These are phyloP conservation scores for Eucalyptus marginata DNA, from an alignment of 345 rosid species.

Conservation along the genomic window DNA sequence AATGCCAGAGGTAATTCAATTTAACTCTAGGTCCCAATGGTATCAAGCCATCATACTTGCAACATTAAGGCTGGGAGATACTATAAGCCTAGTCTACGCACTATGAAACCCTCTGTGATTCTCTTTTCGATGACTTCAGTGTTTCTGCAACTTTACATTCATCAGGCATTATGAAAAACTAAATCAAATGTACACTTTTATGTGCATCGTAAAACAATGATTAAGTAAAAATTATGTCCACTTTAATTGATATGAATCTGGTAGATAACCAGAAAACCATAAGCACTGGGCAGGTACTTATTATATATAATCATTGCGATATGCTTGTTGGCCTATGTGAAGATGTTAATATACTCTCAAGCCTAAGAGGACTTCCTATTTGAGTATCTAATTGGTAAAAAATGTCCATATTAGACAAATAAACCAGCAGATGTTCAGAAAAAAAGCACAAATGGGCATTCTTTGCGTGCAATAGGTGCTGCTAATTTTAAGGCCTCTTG, in stretches of 20 bases:
- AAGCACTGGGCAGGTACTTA: neutral
- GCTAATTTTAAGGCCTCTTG: neutral
- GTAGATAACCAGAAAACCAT: neutral
- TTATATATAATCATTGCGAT: neutral
- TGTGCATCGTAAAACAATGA: neutral
- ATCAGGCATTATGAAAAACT: neutral
- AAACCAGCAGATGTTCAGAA: neutral
- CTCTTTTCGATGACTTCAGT: neutral
- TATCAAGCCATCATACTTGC: neutral
- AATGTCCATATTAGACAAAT: neutral
- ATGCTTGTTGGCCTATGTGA: neutral
- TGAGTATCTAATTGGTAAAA: neutral
- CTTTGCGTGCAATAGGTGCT: neutral
- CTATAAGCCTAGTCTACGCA: neutral
- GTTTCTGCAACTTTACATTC: neutral
- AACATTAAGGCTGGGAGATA: neutral
- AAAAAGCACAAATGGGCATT: neutral
- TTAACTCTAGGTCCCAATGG: slow-evolving; percentile 36
- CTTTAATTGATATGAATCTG: neutral
- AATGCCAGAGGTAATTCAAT: slow-evolving; percentile 38
- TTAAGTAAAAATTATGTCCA: neutral
- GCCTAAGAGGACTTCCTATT: neutral
- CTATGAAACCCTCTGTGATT: neutral
- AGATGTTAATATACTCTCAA: neutral
- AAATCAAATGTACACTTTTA: neutral